Evolutionary conservation across 2,329 filamentous ascomycete species (phyloP).

Genomic region (Periconia digitata): DNA sequence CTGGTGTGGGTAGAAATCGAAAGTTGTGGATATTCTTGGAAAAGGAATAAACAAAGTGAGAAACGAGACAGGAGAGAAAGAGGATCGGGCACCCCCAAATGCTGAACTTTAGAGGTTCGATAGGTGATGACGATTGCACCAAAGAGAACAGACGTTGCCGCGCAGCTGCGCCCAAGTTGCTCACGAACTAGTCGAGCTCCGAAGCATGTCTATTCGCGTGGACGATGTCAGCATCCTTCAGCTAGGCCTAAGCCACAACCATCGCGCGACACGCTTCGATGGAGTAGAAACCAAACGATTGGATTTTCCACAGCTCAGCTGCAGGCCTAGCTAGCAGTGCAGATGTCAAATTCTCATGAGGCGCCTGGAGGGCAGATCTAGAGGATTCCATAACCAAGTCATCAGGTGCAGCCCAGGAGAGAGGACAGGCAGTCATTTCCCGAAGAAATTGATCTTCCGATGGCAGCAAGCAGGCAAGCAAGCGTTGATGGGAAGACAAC

Average conservation of each 20-base stretch:
- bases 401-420: not conserved
- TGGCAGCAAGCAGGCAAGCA: no score
- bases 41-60: constrained; percentile 1
- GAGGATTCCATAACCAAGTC: not conserved
- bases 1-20: not conserved
- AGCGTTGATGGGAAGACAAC: no score
- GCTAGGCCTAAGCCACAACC: not conserved
- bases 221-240: not conserved
- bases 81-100: not conserved
- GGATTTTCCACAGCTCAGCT: not conserved
- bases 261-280: not conserved
- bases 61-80: not conserved
- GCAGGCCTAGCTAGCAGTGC: not conserved
- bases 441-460: no score
- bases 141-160: not conserved
- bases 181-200: not conserved
- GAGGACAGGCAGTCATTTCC: no score
- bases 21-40: not conserved
- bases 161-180: not conserved
- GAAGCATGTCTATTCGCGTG: not conserved
- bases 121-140: not conserved
- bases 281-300: not conserved
- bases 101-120: not conserved
- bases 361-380: not conserved
- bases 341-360: not conserved